These are phyloP conservation scores for Psilocybe azurescens DNA, from an alignment of 768 basidiomycete genomes.

Conservation along the genomic window DNA sequence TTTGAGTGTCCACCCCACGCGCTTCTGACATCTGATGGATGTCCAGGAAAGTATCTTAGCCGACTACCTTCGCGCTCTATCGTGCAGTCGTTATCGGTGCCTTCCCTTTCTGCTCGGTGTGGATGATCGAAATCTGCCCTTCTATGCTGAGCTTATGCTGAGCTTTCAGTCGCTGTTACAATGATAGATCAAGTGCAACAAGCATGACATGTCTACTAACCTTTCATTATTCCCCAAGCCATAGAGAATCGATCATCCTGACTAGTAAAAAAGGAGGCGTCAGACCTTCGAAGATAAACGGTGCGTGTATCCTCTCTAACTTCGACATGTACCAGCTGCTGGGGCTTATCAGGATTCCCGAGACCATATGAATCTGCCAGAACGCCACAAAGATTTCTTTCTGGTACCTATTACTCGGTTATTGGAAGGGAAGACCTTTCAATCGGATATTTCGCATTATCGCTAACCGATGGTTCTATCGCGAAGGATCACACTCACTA, in stretches of 20 bases:
- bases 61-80: neutral
- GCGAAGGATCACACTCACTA: neutral
- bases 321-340: neutral
- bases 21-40: neutral
- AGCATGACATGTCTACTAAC: neutral
- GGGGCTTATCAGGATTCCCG: neutral
- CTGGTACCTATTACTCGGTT: neutral
- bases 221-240: neutral
- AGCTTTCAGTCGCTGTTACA: no score
- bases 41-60: neutral
- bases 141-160: neutral
- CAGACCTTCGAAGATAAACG: neutral
- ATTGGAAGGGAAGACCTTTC: neutral
- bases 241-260: neutral
- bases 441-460: neutral
- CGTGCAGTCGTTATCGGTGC: constrained; percentile 5
- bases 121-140: neutral
- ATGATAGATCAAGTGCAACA: neutral
- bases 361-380: neutral
- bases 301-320: neutral
- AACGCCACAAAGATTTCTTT: constrained; percentile 1
- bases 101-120: neutral
- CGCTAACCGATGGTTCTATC: neutral
- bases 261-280: neutral
- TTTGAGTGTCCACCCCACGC: neutral